Evolutionary conservation across 352 stramenopile species (phyloP).

Genomic region (Elongisporangium anandrum): DNA sequence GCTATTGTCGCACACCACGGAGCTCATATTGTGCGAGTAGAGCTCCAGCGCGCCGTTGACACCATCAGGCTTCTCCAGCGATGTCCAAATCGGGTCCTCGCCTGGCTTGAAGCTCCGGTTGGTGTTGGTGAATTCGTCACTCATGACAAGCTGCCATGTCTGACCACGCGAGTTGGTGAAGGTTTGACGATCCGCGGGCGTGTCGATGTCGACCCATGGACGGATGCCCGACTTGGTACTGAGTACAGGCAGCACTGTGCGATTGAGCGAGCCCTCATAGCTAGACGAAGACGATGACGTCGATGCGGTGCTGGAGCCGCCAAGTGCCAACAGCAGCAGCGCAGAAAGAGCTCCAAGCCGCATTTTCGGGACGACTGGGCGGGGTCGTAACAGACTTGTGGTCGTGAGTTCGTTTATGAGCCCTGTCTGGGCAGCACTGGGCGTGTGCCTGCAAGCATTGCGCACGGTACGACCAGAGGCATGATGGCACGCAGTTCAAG

Average conservation of each 20-base stretch:
- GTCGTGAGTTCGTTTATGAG: background rate
- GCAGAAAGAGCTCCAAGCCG: background rate
- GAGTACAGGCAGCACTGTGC: background rate
- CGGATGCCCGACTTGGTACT: constrained; percentile 34
- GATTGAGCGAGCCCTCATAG: background rate
- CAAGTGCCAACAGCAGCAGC: background rate
- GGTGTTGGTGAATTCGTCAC: constrained; percentile 84
- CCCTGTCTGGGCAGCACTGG: background rate
- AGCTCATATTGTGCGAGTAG: constrained; percentile 75
- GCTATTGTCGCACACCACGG: constrained; percentile 21
- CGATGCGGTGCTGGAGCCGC: background rate
- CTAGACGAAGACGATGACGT: background rate
- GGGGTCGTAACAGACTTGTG: background rate
- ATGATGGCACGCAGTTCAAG: background rate
- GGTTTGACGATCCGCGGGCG: constrained; percentile 17
- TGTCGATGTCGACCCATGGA: constrained; percentile 44
- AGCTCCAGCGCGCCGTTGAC: constrained; percentile 81
- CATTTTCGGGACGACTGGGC: background rate
- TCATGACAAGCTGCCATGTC: constrained; percentile 61
- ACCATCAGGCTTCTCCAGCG: constrained; percentile 88
- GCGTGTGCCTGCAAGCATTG: background rate
- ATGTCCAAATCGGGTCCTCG: constrained; percentile 83
- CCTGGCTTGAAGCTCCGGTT: constrained; percentile 78
- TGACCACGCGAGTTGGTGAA: constrained; percentile 34
- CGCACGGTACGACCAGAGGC: background rate